Evolutionary conservation across 176 grass and related monocot species (phyloP), one percentile per base, ranked within the genome.

Genomic region (Secale cereale): DNA sequence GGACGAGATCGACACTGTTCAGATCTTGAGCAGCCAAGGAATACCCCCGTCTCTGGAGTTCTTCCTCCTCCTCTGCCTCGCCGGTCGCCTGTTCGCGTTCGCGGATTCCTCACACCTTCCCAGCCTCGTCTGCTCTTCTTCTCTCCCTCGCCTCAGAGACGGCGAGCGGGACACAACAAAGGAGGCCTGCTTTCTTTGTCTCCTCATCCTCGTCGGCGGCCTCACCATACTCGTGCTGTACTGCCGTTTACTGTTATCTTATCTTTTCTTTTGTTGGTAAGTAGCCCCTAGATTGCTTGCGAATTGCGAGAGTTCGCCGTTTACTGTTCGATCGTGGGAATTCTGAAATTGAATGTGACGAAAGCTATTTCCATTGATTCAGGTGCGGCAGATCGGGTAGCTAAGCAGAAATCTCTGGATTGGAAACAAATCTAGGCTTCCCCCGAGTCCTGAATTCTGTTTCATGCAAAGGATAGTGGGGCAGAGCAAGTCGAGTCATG

Each of bases 401-500:
- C 14, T 28, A 48, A 29, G 40, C 35, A 40, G 3, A 40, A 70
- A 70, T 22, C 10, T 23, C 35, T 40, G 33, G 35, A 37, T 22
- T 40, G 4, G 35, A 43, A 71, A 3, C 39, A 45, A 27, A 25
- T 50, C 13, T 45, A 29, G 71, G 71, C 14, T 19, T 50, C 43
- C 5, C 30, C 26, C 4, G 23, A 45, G 2, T 4, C 2, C 12
- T 16, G 26, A 5, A 4, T 75, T 20, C 28, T 29, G 43, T 50
- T 75, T 50, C 71, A 20, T 19, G 71, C 71, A 10, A 74, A 74
- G 71, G 71, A 29, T 75, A 50, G 71, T 50, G 71, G 71, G 45
- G 26, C 56, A 65, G 14, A 6, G 72, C 78, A 36, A 74, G 63
- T 61, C 15, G 16, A 81, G 52, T 66, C 48, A 90, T 95, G 68